These are phyloP conservation scores for Rhodofomes roseus DNA, from an alignment of 1,284 basidiomycete species.

Conservation along the genomic window DNA sequence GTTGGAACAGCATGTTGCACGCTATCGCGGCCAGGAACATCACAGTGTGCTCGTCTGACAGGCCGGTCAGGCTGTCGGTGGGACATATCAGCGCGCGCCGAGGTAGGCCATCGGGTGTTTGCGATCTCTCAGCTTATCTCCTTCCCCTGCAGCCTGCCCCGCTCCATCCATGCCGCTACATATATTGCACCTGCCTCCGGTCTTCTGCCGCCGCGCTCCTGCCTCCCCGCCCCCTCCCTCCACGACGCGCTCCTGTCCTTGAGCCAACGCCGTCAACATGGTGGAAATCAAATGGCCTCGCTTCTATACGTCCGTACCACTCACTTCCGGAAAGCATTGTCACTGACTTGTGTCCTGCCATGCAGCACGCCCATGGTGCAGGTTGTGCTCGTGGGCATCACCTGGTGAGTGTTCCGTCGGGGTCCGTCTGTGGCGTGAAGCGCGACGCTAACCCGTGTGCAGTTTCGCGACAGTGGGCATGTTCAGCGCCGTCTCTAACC, in stretches of 20 bases:
- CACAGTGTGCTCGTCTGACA: background rate
- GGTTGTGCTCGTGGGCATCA: slow-evolving; percentile 40
- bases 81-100: background rate
- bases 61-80: background rate
- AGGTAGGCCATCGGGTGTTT: slow-evolving; percentile 1
- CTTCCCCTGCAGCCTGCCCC: background rate
- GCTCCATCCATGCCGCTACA: background rate
- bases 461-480: slow-evolving; percentile 44
- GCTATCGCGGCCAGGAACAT: background rate
- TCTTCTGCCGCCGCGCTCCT: background rate
- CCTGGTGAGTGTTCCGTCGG: slow-evolving; percentile 33
- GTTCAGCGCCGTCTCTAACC: slow-evolving; percentile 45
- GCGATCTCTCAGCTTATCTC: slow-evolving; percentile 9
- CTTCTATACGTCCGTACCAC: slow-evolving; percentile 27
- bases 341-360: background rate
- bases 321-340: background rate
- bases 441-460: background rate
- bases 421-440: no score
- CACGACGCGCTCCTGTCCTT: background rate
- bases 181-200: background rate
- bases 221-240: slow-evolving; percentile 7
- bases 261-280: slow-evolving; percentile 18
- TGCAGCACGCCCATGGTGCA: slow-evolving; percentile 37
- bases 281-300: slow-evolving; percentile 23
- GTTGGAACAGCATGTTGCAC: no score